Conservation (phyloP, 2,329 filamentous ascomycete genomes). For the Aspergillus quadrilineatus region DNA sequence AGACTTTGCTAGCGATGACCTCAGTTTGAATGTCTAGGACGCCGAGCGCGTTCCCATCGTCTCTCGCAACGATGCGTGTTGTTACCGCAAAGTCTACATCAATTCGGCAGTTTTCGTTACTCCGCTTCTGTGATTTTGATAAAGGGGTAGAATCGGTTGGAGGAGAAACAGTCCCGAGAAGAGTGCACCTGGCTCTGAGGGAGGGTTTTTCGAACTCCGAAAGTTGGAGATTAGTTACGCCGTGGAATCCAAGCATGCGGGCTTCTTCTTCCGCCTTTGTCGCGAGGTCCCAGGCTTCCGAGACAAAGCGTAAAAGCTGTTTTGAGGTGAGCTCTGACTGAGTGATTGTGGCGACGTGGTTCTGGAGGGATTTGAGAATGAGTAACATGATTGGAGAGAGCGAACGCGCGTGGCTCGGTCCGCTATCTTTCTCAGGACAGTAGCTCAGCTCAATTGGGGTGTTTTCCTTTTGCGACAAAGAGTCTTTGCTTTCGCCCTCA, state of each 20-base stretch:
- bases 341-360: slow-evolving; percentile 35
- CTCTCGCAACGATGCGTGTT: slow-evolving; percentile 24
- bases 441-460: slow-evolving; percentile 38
- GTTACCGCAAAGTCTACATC: slow-evolving; percentile 44
- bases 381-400: slow-evolving; percentile 41
- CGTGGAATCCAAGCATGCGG: slow-evolving; percentile 45
- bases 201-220: slow-evolving; percentile 27
- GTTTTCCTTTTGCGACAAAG: slow-evolving; percentile 23
- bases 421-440: slow-evolving; percentile 23
- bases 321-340: slow-evolving; percentile 38
- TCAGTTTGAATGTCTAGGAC: slow-evolving; percentile 39
- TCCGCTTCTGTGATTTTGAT: slow-evolving; percentile 13
- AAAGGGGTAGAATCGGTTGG: slow-evolving; percentile 12
- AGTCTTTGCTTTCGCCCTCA: slow-evolving; percentile 22
- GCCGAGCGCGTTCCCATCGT: slow-evolving; percentile 24
- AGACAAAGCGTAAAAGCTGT: slow-evolving; percentile 42
- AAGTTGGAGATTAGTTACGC: slow-evolving; percentile 42
- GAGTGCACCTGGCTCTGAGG: slow-evolving; percentile 40
- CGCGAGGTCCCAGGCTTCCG: slow-evolving; percentile 44
- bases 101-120: slow-evolving; percentile 22
- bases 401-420: slow-evolving; percentile 10
- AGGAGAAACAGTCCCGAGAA: slow-evolving; percentile 29
- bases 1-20: slow-evolving; percentile 41
- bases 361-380: slow-evolving; percentile 44
- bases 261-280: slow-evolving; percentile 44